Conservation (phyloP, 2,329 filamentous ascomycete genomes). For the Cladobotryum mycophilum region DNA sequence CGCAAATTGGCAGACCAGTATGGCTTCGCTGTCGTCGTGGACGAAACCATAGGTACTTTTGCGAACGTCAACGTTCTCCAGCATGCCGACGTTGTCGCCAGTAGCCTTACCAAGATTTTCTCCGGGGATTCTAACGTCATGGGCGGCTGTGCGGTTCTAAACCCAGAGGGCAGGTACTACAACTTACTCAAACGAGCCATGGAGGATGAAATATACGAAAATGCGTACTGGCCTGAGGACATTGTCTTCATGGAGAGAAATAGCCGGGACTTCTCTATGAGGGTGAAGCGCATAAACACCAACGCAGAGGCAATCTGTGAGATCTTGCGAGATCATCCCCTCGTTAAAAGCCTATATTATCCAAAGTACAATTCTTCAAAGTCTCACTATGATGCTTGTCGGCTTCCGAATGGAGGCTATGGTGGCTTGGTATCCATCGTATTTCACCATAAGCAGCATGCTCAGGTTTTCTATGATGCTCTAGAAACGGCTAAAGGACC, state of each 20-base stretch:
- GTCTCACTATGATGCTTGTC: slow-evolving; percentile 71
- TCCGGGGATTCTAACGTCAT: slow-evolving; percentile 97
- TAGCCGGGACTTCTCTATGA: slow-evolving; percentile 79
- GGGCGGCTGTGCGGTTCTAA: slow-evolving; percentile 70
- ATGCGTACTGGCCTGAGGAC: slow-evolving; percentile 93
- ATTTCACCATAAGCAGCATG: slow-evolving; percentile 64
- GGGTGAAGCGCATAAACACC: slow-evolving; percentile 76
- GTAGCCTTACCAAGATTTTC: slow-evolving; percentile 94
- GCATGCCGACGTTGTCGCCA: slow-evolving; percentile 85
- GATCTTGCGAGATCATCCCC: slow-evolving; percentile 53
- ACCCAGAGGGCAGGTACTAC: slow-evolving; percentile 66
- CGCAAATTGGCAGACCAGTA: slow-evolving; percentile 71
- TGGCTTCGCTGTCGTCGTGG: slow-evolving; percentile 83
- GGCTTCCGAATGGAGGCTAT: slow-evolving; percentile 71
- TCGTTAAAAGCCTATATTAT: slow-evolving; percentile 77
- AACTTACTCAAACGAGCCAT: slow-evolving; percentile 59
- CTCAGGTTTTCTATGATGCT: slow-evolving; percentile 76
- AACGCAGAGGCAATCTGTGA: slow-evolving; percentile 82
- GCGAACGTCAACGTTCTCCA: slow-evolving; percentile 91
- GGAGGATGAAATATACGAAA: slow-evolving; percentile 59
- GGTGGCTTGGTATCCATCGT: slow-evolving; percentile 83
- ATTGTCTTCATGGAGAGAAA: slow-evolving; percentile 93
- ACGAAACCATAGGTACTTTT: slow-evolving; percentile 96
- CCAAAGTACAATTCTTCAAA: slow-evolving; percentile 70
- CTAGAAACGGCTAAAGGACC: slow-evolving; percentile 89